Conservation (phyloP, 2,329 filamentous ascomycete genomes). For the Phaeomoniella chlamydospora region DNA sequence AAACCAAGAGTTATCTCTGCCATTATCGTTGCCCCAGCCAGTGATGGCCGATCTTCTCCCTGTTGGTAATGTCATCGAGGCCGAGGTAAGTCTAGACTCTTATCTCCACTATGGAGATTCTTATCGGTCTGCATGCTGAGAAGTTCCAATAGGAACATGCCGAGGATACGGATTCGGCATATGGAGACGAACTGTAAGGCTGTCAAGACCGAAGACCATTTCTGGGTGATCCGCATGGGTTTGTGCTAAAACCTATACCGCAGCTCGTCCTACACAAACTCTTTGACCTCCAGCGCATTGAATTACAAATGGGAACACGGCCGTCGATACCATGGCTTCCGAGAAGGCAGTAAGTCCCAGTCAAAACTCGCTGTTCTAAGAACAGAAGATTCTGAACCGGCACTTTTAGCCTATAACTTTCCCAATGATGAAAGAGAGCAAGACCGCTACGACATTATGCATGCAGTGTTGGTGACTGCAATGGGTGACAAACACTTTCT, state of each 20-base stretch:
- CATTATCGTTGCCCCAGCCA: too few species aligned
- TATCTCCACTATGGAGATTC: too few species aligned
- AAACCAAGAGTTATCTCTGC: too few species aligned
- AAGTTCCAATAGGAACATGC: too few species aligned
- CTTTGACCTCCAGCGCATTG: conserved; percentile 2
- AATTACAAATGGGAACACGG: conserved; percentile 8
- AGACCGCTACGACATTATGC: conserved; percentile 20
- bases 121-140: too few species aligned
- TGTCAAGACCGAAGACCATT: neutral
- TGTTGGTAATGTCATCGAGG: neutral
- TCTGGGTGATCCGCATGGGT: too few species aligned
- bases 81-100: neutral
- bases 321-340: conserved; percentile 10
- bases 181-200: conserved; percentile 3
- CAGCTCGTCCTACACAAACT: conserved; percentile 3
- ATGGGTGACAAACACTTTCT: conserved; percentile 8
- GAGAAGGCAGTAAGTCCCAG: conserved; percentile 5
- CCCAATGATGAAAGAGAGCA: conserved; percentile 21
- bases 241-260: too few species aligned
- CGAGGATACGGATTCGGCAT: conserved; percentile 4
- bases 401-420: conserved; percentile 14
- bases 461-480: conserved; percentile 11
- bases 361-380: too few species aligned
- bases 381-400: too few species aligned
- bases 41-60: too few species aligned